Evolutionary conservation across 129 eudicot genomes (phyloP).

Genomic region (Gnaphalium uliginosum): DNA sequence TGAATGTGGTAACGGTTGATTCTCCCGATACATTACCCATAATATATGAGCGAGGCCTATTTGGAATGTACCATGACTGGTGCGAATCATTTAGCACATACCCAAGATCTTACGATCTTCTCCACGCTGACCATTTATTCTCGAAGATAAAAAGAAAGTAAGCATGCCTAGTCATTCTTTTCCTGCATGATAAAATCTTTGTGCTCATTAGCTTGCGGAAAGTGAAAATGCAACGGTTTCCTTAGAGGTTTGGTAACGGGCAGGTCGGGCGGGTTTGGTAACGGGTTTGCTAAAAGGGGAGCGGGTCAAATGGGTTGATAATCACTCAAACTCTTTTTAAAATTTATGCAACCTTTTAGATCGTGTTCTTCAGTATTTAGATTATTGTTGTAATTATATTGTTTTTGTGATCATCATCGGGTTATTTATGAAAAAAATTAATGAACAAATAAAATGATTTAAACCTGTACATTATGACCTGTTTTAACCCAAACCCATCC

Average conservation of each 20-base stretch:
- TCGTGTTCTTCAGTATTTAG: background rate
- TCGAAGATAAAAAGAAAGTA: constrained; percentile 75
- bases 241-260: no score
- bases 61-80: constrained; percentile 94
- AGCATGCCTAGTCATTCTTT: constrained; percentile 3
- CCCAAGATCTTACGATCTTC: constrained; percentile 92
- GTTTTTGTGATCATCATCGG: background rate
- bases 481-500: background rate
- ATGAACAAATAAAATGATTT: no score
- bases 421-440: no score
- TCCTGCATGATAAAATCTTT: constrained; percentile 2
- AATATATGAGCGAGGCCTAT: constrained; percentile 83
- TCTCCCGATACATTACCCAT: constrained; percentile 84
- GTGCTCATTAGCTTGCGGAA: background rate
- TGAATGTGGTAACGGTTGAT: constrained; percentile 76
- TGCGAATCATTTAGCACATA: constrained; percentile 92
- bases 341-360: background rate
- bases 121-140: constrained; percentile 93
- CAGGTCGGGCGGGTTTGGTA: background rate
- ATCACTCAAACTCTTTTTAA: background rate
- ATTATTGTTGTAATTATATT: background rate
- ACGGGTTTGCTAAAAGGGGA: background rate
- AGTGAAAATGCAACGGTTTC: background rate
- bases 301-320: background rate
- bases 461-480: background rate